Evolutionary conservation across 495 filamentous ascomycete species (phyloP), one percentile per base, ranked within the genome.

Genomic region (Neurospora pannonica): DNA sequence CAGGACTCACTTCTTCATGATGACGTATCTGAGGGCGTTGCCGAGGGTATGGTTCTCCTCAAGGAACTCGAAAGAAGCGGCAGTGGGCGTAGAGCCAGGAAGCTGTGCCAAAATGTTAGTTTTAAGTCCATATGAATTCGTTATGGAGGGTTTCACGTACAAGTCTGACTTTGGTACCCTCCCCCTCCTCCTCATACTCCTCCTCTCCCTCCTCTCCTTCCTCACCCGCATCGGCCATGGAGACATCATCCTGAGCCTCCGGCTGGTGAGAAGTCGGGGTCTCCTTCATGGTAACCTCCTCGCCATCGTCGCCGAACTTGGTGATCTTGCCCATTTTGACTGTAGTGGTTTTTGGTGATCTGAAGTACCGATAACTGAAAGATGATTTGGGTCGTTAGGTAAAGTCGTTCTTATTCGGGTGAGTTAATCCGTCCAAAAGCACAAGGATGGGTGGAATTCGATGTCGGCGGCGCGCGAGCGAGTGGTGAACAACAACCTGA

Each of bases 1-100:
- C 11, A 11, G 17, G 40, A 71, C 81, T 71, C 69, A 97, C 96
- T 99, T 99, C 85, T 97, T 98, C 94, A 97, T 98, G 77, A 98
- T 97, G 75, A 97, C 91, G 80, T 92, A 98, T 76, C 96, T 87
- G 74, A 99, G 85, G 6, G 95, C 93, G 83, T 99, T 99, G 4
- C 97, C 96, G 74, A 99, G 85, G 0, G 96, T 99, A 80, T 99
- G 96, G 28, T 96, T 95, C 82, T 99, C 96, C 36, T 92, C 88
- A 70, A 92, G 87, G 76, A 99, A 95, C 82, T 98, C 92, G 79
- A 98, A 99, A 1, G 85, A 87, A 15, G 87, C 87, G 2, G 91
- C 90, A 9, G 88, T 92, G 62, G 90, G 89, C 48, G 89, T 89
- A 70, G 90, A 90, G 46, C 92, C 92, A 75, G 91, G 90, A 62